Percentiles rank a stretch among this genome's conserved stretches.
phyloP scores from a whole-genome alignment of 202 grass and related monocot genomes.

The Saccharum hybrid region DNA sequence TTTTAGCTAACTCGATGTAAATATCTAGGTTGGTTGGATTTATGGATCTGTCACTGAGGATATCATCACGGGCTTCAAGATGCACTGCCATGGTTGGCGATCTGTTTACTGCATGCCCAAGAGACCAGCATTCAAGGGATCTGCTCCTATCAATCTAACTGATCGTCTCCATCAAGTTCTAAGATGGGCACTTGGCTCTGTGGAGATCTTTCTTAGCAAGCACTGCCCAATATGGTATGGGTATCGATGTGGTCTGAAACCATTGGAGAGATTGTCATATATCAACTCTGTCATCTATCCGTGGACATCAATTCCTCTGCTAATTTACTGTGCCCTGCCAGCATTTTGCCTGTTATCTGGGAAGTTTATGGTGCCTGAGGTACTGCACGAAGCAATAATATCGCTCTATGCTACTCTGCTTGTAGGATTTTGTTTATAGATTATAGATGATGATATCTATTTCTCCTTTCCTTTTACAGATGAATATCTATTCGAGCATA shows the following conservation, averaged over 20 bases:
- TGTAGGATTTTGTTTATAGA: neutral
- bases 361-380: slow-evolving; percentile 66
- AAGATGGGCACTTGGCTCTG: slow-evolving; percentile 65
- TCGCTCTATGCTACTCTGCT: neutral
- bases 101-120: slow-evolving; percentile 69
- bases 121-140: slow-evolving; percentile 62
- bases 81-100: slow-evolving; percentile 68
- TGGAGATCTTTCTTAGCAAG: slow-evolving; percentile 67
- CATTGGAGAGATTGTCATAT: slow-evolving; percentile 60
- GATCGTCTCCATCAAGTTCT: slow-evolving; percentile 64
- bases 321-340: slow-evolving; percentile 67
- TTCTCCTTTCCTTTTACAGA: slow-evolving; percentile 18
- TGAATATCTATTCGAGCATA: slow-evolving; percentile 46
- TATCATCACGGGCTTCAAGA: slow-evolving; percentile 68
- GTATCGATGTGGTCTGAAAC: slow-evolving; percentile 57
- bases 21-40: slow-evolving; percentile 68
- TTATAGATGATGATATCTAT: slow-evolving; percentile 18
- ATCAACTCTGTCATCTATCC: slow-evolving; percentile 70
- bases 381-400: slow-evolving; percentile 9
- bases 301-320: slow-evolving; percentile 57
- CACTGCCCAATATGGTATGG: slow-evolving; percentile 71
- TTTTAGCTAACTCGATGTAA: slow-evolving; percentile 26
- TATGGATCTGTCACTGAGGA: slow-evolving; percentile 54
- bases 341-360: slow-evolving; percentile 65
- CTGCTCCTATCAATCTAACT: slow-evolving; percentile 50